phyloP scores from a whole-genome alignment of 108 stramenopile species.

The Nitzschia sp. region DNA sequence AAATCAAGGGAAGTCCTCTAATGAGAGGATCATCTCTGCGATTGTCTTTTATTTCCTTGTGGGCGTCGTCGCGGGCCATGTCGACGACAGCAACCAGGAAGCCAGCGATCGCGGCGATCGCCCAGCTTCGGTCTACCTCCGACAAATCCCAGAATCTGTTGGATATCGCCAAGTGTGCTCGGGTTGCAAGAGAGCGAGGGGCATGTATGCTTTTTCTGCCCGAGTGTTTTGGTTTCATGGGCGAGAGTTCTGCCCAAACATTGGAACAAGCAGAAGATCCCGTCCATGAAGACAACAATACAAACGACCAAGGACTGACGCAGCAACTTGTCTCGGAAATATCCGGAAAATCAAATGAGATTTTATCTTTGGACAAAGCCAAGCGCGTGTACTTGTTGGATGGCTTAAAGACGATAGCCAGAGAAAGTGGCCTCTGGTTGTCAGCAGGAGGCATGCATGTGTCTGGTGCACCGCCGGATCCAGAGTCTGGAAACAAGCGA shows the following conservation, averaged over 20 bases:
- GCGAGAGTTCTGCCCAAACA: slow-evolving; percentile 65
- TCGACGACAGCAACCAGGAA: background rate
- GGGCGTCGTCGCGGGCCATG: slow-evolving; percentile 12
- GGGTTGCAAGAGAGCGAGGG: slow-evolving; percentile 50
- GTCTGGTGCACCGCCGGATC: slow-evolving; percentile 37
- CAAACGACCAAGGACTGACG: slow-evolving; percentile 7
- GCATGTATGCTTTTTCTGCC: slow-evolving; percentile 83
- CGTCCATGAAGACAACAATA: slow-evolving; percentile 1
- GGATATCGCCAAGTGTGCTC: slow-evolving; percentile 74
- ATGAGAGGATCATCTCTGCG: background rate
- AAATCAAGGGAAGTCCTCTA: background rate
- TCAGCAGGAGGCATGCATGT: slow-evolving; percentile 84
- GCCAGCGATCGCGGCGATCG: slow-evolving; percentile 56
- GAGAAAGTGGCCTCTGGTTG: slow-evolving; percentile 68
- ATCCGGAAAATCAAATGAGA: background rate
- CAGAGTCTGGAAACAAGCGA: slow-evolving; percentile 30
- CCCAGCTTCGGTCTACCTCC: slow-evolving; percentile 75
- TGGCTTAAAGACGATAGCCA: slow-evolving; percentile 70
- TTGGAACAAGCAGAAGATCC: slow-evolving; percentile 69
- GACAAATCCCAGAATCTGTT: slow-evolving; percentile 69
- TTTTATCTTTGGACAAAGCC: background rate
- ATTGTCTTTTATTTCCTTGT: background rate
- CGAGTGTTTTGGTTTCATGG: slow-evolving; percentile 86
- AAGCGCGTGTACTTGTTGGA: slow-evolving; percentile 53
- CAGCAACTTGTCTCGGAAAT: background rate